Evolutionary conservation across 2,329 filamentous ascomycete genomes (phyloP).

Genomic region (Fonsecaea monophora): DNA sequence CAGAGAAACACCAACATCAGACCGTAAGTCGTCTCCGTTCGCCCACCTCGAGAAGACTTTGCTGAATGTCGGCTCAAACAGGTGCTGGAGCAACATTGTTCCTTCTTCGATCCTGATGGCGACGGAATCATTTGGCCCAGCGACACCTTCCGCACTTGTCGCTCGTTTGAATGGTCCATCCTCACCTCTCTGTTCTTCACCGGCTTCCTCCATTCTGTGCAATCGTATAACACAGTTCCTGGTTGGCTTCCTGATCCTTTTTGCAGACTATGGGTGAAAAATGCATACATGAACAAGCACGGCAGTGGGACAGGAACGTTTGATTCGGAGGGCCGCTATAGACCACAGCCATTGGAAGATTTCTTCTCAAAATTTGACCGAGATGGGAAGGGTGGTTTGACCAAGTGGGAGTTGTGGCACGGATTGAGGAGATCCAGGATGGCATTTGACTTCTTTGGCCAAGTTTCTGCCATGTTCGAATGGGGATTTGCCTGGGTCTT

Average conservation of each 20-base stretch:
- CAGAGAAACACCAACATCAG: slow-evolving; percentile 43
- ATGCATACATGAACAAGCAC: slow-evolving; percentile 54
- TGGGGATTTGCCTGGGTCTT: slow-evolving; percentile 42
- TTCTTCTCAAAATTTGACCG: slow-evolving; percentile 56
- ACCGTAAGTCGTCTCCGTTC: slow-evolving; percentile 40
- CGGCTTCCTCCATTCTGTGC: slow-evolving; percentile 57
- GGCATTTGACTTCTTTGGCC: slow-evolving; percentile 38
- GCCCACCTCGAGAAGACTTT: not conserved
- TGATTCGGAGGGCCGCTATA: slow-evolving; percentile 55
- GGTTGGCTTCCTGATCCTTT: slow-evolving; percentile 54
- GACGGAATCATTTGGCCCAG: slow-evolving; percentile 62
- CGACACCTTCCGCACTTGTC: slow-evolving; percentile 59
- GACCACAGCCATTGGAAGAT: slow-evolving; percentile 57
- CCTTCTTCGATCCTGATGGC: slow-evolving; percentile 60
- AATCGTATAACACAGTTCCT: slow-evolving; percentile 58
- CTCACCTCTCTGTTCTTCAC: slow-evolving; percentile 53
- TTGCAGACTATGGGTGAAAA: slow-evolving; percentile 51
- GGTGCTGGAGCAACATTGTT: slow-evolving; percentile 60
- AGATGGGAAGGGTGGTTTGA: slow-evolving; percentile 49
- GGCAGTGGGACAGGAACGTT: slow-evolving; percentile 53
- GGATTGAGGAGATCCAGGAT: slow-evolving; percentile 19
- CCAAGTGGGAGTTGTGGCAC: slow-evolving; percentile 44
- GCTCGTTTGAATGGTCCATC: slow-evolving; percentile 47
- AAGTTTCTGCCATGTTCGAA: slow-evolving; percentile 52
- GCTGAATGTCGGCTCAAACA: slow-evolving; percentile 3